Conservation (phyloP, 1,284 basidiomycete genomes). For the Cryptococcus jaspeensis region DNA sequence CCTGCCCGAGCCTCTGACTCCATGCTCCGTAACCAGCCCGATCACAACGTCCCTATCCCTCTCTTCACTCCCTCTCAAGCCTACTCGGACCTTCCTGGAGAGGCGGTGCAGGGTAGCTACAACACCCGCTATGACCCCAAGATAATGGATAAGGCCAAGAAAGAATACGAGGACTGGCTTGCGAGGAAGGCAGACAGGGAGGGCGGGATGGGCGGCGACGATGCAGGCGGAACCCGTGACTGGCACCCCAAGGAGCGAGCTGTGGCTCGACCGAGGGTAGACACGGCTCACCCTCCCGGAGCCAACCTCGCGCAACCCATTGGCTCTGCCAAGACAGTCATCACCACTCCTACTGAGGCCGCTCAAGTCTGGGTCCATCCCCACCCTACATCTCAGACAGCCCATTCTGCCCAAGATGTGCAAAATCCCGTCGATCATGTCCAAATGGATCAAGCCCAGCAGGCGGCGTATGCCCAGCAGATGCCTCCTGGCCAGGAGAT, state of each 20-base stretch:
- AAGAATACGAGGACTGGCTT: constrained; percentile 37
- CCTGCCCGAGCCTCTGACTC: constrained; percentile 27
- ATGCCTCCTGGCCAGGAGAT: no score
- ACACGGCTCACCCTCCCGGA: no score
- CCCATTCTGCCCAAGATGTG: no score
- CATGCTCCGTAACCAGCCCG: constrained; percentile 34
- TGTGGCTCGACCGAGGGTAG: constrained; percentile 22
- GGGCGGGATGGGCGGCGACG: constrained; percentile 24
- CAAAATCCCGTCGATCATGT: no score
- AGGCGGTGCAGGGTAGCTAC: constrained; percentile 6
- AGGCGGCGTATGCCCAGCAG: no score
- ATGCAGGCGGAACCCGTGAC: constrained; percentile 23
- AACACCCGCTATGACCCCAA: constrained; percentile 14
- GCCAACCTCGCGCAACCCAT: no score
- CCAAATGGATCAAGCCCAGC: no score
- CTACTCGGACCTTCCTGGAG: constrained; percentile 2
- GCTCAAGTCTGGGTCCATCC: not conserved
- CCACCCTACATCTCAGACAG: not conserved
- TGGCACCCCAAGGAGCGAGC: constrained; percentile 28
- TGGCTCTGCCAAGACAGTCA: no score
- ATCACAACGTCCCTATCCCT: constrained; percentile 19
- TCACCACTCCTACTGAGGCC: not conserved
- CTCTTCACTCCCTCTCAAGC: constrained; percentile 23
- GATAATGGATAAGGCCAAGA: constrained; percentile 26
- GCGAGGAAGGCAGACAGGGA: constrained; percentile 30